Base-by-base conservation (phyloP, 495 filamentous ascomycete species). In the Immersiella caudata region DNA sequence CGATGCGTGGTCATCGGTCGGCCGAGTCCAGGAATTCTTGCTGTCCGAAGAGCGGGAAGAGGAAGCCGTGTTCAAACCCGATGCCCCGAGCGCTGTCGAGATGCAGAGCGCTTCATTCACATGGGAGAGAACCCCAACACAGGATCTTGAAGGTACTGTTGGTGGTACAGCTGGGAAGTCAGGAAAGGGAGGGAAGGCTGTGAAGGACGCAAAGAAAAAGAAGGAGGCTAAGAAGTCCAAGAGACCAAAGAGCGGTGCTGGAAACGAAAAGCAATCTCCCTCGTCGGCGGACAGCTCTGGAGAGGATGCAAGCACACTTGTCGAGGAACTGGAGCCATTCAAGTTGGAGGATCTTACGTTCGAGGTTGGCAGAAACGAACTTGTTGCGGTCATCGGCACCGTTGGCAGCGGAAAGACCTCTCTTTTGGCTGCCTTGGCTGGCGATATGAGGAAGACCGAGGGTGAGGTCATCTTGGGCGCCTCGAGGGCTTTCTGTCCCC, bases 341-440 rank as follows among this genome's bases (percentile, higher is more conserved):
- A 88, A 89, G 67, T 83, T 98, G 5, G 85, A 88, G 6, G 82
- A 88, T n/a, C 78, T 97, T 64, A 86, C 89, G 63, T 81, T 98
- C 27, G 79, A 87, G 16, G 84, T 97, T 46, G 89, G 91, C 18
- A 82, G 91, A 26, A 89, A 93, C 70, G 95, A 98, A 70, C 83
- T 99, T 0, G 74, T 97, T 56, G 95, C 94, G 6, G 90, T 99
- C 1, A 97, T 97, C 74, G 95, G 95, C 52, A 85, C 87, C 24
- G 94, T 98, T 1, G 95, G 94, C 18, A 93, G 90, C 61, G 95
- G 95, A 1, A 99, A 99, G 75, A 95, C 87, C 65, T 97, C 94
- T 0, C 80, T 99, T 24, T 87, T 99, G 1, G 91, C 92, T 58
- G 93, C 95, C 6, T 78, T 98, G 52, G 94, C 94, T 1, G 94